Evolutionary conservation across 2,329 filamentous ascomycete genomes (phyloP), one percentile per base, ranked within the genome.

Genomic region (Aspergillus candidus): DNA sequence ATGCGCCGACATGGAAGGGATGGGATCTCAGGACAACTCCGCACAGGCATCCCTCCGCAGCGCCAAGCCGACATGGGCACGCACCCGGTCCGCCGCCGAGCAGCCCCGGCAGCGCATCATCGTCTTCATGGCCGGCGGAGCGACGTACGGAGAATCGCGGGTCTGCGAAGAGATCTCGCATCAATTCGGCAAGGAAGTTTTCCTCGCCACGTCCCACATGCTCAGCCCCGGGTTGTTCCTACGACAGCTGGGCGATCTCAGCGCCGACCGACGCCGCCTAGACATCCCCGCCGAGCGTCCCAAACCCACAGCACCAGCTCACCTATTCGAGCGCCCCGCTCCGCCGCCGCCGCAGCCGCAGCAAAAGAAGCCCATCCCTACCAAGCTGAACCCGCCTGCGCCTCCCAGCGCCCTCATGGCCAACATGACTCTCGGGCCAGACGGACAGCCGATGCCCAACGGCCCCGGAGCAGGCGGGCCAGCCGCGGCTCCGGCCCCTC

Each of bases 41-140:
- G 68, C 72, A 1, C 75, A 86, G 52, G 80, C 86, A 11, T 97
- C 91, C 11, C 77, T 98, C 17, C 85, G 93, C 46, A 87, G 88
- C 8, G 89, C 89, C 12, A 94, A 95, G 59, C 93, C 91, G 2
- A 95, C 90, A 34, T 98, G 93, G 93, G 93, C 93, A 2, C 87
- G 88, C 41, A 84, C 86, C 8, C 83, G 88, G 35, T 77, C 84
- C 36, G 79, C 82, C 22, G 82, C 73, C 47, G 80, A 75, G 48
- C 91, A 97, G 62, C 94, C 90, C 52, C 81, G 85, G 41, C 93
- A 98, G 64, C 82, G 93, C 41, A 78, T 97, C 42, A 86, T 98
- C 47, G 83, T 97, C 12, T 97, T 95, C 63, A 84, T 97, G 77
- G 93, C 91, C 1, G 93, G 93, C 38, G 93, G 93, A 35, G 93